Base-by-base conservation (phyloP, 495 filamentous ascomycete genomes). In the Hypomontagnella monticulosa region DNA sequence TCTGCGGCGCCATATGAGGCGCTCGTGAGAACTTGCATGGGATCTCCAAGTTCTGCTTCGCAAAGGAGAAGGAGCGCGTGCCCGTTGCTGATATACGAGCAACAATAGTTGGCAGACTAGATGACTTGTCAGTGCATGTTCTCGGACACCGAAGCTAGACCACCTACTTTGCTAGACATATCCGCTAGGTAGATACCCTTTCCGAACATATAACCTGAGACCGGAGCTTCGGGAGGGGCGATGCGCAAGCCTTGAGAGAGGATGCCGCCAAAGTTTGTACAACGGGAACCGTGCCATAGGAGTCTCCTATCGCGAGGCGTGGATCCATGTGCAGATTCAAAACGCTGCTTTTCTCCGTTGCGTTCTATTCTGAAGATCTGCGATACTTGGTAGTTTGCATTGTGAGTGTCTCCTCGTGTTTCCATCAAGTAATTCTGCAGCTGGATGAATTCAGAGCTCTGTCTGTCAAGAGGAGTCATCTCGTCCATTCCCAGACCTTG, bases 131-230 rank as follows among this genome's bases (percentile, higher is more conserved):
- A 73, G 55, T 36, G 11, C 1, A 36, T 30, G 4, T 40, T 78
- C 18, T 19, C 15, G 3, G 15, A 32, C 18, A 40, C 34, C 16
- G 27, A 20, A 34, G 14, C 14, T 8, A 3, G 6, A 14, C 14
- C 46, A 46, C 59, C 63, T 48, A 59, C 71, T 47, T 82, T 83
- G 85, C 62, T 82, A 46, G 85, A 89, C 76, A 91, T 90, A 69
- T 97, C 93, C 10, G 93, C 92, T 1, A 96, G 81, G 71, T 97
- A 96, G 41, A 96, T 87, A n/a, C 93, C 93, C 72, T 95, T 93
- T 63, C 89, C 92, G 64, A 95, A 96, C 81, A 83, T 69, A 30
- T 93, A 93, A 0, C 92, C 92, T 46, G 80, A 85, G 2, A 87
- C 87, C 1, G 91, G 92, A 0, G 91, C 91, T 73, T 93, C 90